phyloP scores from a whole-genome alignment of 306 rosid genomes.

The Ochetophila trinervis region DNA sequence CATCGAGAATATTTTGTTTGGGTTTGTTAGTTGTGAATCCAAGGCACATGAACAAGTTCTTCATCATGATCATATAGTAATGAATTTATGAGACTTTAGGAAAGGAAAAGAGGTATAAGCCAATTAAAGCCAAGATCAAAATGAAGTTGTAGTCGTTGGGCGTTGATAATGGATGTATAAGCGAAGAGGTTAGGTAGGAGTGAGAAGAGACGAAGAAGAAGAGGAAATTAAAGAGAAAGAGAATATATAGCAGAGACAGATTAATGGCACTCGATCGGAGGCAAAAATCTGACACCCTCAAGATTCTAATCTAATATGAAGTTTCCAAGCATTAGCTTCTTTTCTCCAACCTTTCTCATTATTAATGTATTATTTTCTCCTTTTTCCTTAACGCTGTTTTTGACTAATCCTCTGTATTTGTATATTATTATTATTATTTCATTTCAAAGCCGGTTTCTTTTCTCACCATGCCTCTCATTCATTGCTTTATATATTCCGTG shows the following conservation, averaged over 20 bases:
- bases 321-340: no score
- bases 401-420: no score
- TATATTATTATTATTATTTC: no score
- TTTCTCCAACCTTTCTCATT: no score
- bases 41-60: neutral
- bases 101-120: neutral
- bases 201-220: neutral
- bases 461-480: no score
- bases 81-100: no score
- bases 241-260: neutral
- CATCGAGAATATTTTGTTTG: neutral
- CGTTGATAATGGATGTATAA: neutral
- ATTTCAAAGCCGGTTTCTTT: no score
- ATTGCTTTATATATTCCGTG: no score
- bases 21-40: neutral
- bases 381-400: no score
- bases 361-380: no score
- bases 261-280: neutral
- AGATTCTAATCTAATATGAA: no score
- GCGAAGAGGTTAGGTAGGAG: neutral
- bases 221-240: neutral
- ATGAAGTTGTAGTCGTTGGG: neutral
- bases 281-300: no score
- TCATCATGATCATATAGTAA: neutral
- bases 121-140: neutral